These are phyloP conservation scores for Quercus tomentella DNA, from an alignment of 331 rosid species.

Conservation along the genomic window DNA sequence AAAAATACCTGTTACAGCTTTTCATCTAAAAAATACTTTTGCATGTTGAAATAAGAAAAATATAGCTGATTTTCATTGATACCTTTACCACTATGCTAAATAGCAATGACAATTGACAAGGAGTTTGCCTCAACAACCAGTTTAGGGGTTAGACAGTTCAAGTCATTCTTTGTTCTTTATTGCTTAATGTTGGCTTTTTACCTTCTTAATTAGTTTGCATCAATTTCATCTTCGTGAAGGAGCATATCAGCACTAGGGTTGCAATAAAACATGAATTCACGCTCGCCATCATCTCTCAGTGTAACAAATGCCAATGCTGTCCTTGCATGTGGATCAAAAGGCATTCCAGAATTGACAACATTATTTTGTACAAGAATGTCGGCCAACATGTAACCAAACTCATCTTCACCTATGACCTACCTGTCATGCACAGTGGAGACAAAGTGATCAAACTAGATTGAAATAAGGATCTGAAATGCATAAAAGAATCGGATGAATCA, in stretches of 20 bases:
- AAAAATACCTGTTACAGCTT: background rate
- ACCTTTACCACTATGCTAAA: background rate
- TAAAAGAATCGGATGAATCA: background rate
- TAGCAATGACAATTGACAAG: background rate
- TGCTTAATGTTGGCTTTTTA: background rate
- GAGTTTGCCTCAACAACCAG: too few species aligned
- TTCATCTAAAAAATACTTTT: background rate
- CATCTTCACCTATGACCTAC: conserved; percentile 29
- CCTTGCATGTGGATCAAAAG: conserved; percentile 25
- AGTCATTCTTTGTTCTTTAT: too few species aligned
- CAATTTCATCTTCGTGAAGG: conserved; percentile 21
- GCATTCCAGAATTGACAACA: conserved; percentile 32
- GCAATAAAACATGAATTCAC: conserved; percentile 23
- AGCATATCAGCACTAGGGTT: conserved; percentile 19
- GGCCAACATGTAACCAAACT: conserved; percentile 31
- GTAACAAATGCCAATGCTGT: conserved; percentile 29
- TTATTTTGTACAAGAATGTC: conserved; percentile 36
- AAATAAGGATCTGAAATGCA: background rate
- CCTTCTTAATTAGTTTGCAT: conserved; percentile 22
- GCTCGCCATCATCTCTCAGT: conserved; percentile 18
- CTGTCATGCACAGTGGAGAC: conserved; percentile 16
- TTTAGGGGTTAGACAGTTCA: background rate
- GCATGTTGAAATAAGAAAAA: background rate
- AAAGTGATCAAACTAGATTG: conserved; percentile 15
- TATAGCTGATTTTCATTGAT: background rate